A percentile compares a stretch with the other conserved stretches of the same genome.
Conservation (phyloP, 345 rosid species). For the Heritiera littoralis region DNA sequence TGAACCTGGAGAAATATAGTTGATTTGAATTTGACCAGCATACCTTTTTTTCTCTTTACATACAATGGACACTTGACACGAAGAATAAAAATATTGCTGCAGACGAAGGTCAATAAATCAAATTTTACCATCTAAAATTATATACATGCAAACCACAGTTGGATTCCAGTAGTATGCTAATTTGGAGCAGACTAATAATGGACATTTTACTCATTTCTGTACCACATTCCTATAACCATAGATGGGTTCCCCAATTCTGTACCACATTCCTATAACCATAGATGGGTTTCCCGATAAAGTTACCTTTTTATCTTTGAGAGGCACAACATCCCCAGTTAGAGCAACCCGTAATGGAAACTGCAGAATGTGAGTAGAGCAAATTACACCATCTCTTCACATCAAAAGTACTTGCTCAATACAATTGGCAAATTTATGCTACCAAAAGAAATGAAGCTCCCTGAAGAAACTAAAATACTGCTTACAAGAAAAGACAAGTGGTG, state of each 20-base stretch:
- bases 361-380: constrained; percentile 27
- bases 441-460: neutral
- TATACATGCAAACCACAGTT: neutral
- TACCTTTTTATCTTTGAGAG: constrained; percentile 74
- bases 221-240: neutral
- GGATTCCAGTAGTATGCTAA: constrained; percentile 2
- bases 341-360: constrained; percentile 83
- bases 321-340: constrained; percentile 67
- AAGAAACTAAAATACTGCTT: neutral
- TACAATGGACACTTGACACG: neutral
- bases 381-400: constrained; percentile 11
- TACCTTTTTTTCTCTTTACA: neutral
- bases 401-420: constrained; percentile 1
- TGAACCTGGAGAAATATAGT: neutral
- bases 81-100: neutral
- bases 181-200: neutral
- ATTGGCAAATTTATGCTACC: neutral
- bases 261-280: neutral
- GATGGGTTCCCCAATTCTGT: neutral
- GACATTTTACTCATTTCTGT: neutral
- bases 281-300: constrained; percentile 1
- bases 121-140: neutral
- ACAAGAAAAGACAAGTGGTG: constrained; percentile 17
- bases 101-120: neutral
- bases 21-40: neutral